Conservation (phyloP, 164 flowering plant species). For the Pachysandra terminalis region DNA sequence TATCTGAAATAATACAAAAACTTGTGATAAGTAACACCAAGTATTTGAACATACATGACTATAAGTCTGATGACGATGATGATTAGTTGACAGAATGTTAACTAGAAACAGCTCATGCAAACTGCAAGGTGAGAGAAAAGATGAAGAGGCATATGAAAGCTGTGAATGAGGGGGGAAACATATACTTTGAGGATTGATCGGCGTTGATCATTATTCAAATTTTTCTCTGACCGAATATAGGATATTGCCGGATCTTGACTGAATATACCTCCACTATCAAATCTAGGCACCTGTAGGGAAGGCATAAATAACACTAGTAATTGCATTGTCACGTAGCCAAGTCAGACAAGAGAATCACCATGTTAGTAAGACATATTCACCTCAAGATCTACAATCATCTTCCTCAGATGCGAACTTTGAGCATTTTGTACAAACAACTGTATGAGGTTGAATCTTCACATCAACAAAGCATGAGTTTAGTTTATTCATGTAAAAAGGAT, state of each 20-base stretch:
- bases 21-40: conserved; percentile 14
- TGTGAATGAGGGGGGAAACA: neutral
- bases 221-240: conserved; percentile 75
- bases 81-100: too few relatives aligned
- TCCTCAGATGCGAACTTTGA: conserved; percentile 62
- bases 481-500: neutral
- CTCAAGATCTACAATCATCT: conserved; percentile 88
- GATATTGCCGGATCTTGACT: conserved; percentile 98
- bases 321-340: neutral
- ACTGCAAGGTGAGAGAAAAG: conserved; percentile 6
- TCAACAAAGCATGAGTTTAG: conserved; percentile 13
- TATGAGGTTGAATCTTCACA: conserved; percentile 76
- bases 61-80: too few relatives aligned
- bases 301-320: neutral
- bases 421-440: conserved; percentile 64
- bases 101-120: neutral
- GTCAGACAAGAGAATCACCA: neutral
- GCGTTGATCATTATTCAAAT: conserved; percentile 90
- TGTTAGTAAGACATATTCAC: conserved; percentile 30
- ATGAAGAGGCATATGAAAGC: neutral
- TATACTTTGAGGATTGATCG: conserved; percentile 80
- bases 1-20: conserved; percentile 53
- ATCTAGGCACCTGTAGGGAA: conserved; percentile 73
- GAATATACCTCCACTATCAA: conserved; percentile 75
- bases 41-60: neutral